A percentile compares a stretch with the other conserved stretches of the same genome.
Conservation (phyloP, 2,329 filamentous ascomycete genomes). For the Aureobasidium subglaciale region DNA sequence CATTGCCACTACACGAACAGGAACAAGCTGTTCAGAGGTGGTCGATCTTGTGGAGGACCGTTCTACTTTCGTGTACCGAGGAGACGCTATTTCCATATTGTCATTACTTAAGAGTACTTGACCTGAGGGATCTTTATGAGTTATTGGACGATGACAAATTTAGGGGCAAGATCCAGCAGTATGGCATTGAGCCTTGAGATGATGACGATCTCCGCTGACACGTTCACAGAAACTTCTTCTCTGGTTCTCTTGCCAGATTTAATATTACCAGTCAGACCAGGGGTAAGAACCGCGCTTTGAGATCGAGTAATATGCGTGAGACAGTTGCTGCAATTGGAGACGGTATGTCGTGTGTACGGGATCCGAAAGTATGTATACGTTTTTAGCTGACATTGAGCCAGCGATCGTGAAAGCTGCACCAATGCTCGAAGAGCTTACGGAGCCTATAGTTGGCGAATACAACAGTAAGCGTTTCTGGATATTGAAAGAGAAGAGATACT, state of each 20-base stretch:
- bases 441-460: conserved; percentile 23
- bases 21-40: conserved; percentile 48
- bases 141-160: conserved; percentile 55
- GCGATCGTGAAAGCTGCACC: conserved; percentile 30
- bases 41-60: conserved; percentile 60
- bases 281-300: background rate
- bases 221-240: conserved; percentile 43
- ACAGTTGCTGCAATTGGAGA: conserved; percentile 45
- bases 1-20: conserved; percentile 35
- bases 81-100: conserved; percentile 62
- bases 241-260: conserved; percentile 40
- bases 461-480: conserved; percentile 28
- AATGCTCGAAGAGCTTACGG: conserved; percentile 46
- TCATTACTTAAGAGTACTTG: conserved; percentile 57
- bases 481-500: background rate
- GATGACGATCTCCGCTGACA: conserved; percentile 19
- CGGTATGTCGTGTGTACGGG: conserved; percentile 13
- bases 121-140: conserved; percentile 54
- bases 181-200: conserved; percentile 36
- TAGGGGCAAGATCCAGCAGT: conserved; percentile 48
- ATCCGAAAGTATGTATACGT: background rate
- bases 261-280: conserved; percentile 24
- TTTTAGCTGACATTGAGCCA: background rate
- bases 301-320: conserved; percentile 28
- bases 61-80: conserved; percentile 55